These are phyloP conservation scores for Kodamaea hsintzibuensis DNA, from an alignment of 805 yeast genomes.

Conservation along the genomic window DNA sequence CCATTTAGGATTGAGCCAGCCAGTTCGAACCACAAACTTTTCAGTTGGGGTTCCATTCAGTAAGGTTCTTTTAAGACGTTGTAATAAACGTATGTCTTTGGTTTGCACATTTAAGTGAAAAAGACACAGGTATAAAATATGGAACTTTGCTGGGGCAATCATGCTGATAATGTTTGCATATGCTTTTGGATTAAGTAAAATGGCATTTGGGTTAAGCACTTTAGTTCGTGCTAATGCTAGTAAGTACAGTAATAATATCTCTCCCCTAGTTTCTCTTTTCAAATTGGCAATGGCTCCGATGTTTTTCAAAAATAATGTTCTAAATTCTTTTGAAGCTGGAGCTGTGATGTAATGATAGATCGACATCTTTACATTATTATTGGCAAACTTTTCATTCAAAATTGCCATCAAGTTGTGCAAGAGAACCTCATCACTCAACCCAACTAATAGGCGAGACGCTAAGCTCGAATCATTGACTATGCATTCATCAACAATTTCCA, in stretches of 20 bases:
- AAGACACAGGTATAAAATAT: slow-evolving; percentile 30
- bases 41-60: slow-evolving; percentile 32
- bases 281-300: slow-evolving; percentile 15
- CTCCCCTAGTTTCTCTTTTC: slow-evolving; percentile 11
- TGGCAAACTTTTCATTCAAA: slow-evolving; percentile 17
- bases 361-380: slow-evolving; percentile 26
- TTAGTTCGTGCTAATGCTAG: slow-evolving; percentile 24
- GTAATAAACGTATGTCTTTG: slow-evolving; percentile 13
- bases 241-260: slow-evolving; percentile 19
- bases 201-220: slow-evolving; percentile 22
- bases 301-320: slow-evolving; percentile 19
- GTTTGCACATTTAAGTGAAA: slow-evolving; percentile 36
- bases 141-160: slow-evolving; percentile 18
- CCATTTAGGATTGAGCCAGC: slow-evolving; percentile 37
- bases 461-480: slow-evolving; percentile 27
- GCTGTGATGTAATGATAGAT: slow-evolving; percentile 27
- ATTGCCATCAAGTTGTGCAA: slow-evolving; percentile 17
- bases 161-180: slow-evolving; percentile 20
- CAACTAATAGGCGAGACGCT: slow-evolving; percentile 21
- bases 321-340: slow-evolving; percentile 20
- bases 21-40: slow-evolving; percentile 36
- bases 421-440: slow-evolving; percentile 22
- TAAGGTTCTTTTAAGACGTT: slow-evolving; percentile 23
- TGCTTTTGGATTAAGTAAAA: slow-evolving; percentile 17
- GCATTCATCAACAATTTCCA: slow-evolving; percentile 30